phyloP scores from a whole-genome alignment of 768 basidiomycete genomes.

The Kwoniella bestiolae region DNA sequence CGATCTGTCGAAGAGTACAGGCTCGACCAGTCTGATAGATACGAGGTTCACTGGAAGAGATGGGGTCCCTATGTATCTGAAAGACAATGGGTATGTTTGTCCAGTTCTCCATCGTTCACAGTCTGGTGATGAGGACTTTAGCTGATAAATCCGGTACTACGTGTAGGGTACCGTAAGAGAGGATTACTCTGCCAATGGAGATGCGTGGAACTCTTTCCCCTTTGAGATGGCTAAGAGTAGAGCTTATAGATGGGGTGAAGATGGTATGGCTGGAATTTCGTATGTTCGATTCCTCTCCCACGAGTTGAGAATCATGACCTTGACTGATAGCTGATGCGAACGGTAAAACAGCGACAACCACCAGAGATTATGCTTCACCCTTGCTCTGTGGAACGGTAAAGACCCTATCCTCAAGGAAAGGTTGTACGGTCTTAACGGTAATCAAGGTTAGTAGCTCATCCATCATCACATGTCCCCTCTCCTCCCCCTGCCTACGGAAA shows the following conservation, averaged over 20 bases:
- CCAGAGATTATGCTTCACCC: constrained; percentile 84
- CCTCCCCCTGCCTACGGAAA: not conserved
- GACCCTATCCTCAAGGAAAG: constrained; percentile 97
- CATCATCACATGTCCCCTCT: not conserved
- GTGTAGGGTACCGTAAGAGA: constrained; percentile 92
- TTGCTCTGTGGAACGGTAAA: constrained; percentile 92
- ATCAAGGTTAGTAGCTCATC: constrained; percentile 63
- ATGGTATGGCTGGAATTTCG: constrained; percentile 94
- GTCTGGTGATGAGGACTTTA: no score
- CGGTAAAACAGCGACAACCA: constrained; percentile 76
- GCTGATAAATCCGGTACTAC: not conserved
- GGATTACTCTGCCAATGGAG: constrained; percentile 95
- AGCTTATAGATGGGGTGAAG: constrained; percentile 98
- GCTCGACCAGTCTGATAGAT: constrained; percentile 77
- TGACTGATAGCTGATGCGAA: not conserved
- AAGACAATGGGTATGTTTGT: constrained; percentile 93
- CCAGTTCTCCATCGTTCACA: no score
- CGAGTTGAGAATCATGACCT: not conserved
- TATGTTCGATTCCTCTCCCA: constrained; percentile 31
- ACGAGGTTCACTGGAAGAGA: constrained; percentile 91
- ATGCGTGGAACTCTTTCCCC: constrained; percentile 64
- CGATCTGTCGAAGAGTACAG: constrained; percentile 75
- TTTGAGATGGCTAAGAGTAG: constrained; percentile 61
- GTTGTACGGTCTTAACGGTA: constrained; percentile 92
- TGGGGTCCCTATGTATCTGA: constrained; percentile 99